These are phyloP conservation scores for Echinochloa phyllopogon DNA, from an alignment of 176 grass and related monocot species.

Conservation along the genomic window DNA sequence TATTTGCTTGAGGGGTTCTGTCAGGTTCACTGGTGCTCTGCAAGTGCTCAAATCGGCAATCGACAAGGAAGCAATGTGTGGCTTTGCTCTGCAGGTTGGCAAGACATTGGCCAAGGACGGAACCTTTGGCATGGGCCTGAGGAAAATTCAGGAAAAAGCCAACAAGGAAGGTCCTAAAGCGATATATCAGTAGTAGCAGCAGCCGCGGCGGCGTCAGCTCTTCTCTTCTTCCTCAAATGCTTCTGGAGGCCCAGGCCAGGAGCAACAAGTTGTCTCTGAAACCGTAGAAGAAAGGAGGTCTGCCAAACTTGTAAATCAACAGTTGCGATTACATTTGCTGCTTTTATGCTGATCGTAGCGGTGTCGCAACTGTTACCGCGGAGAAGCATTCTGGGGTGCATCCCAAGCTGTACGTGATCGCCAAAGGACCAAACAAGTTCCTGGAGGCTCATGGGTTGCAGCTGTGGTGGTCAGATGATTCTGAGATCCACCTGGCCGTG, in stretches of 20 bases:
- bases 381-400: slow-evolving; percentile 29
- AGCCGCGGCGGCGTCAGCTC: too few relatives aligned
- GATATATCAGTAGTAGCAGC: slow-evolving; percentile 29
- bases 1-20: slow-evolving; percentile 75
- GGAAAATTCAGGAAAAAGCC: slow-evolving; percentile 62
- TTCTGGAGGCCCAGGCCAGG: neutral
- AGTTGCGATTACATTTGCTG: slow-evolving; percentile 81
- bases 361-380: slow-evolving; percentile 41
- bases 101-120: slow-evolving; percentile 72
- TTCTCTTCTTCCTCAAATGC: slow-evolving; percentile 44
- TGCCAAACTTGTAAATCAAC: slow-evolving; percentile 82
- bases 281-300: slow-evolving; percentile 52
- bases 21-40: slow-evolving; percentile 72
- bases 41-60: slow-evolving; percentile 59
- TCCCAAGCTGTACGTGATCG: slow-evolving; percentile 65
- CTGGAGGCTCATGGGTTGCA: slow-evolving; percentile 90
- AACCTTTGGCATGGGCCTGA: slow-evolving; percentile 58
- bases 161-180: slow-evolving; percentile 43
- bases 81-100: slow-evolving; percentile 77
- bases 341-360: slow-evolving; percentile 60
- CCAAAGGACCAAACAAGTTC: slow-evolving; percentile 68
- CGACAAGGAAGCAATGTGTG: slow-evolving; percentile 64
- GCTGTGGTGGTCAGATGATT: slow-evolving; percentile 87
- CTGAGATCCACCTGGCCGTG: slow-evolving; percentile 67
- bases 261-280: slow-evolving; percentile 5